Evolutionary conservation across 2,329 filamentous ascomycete genomes (phyloP).

Genomic region (Phialophora macrospora): DNA sequence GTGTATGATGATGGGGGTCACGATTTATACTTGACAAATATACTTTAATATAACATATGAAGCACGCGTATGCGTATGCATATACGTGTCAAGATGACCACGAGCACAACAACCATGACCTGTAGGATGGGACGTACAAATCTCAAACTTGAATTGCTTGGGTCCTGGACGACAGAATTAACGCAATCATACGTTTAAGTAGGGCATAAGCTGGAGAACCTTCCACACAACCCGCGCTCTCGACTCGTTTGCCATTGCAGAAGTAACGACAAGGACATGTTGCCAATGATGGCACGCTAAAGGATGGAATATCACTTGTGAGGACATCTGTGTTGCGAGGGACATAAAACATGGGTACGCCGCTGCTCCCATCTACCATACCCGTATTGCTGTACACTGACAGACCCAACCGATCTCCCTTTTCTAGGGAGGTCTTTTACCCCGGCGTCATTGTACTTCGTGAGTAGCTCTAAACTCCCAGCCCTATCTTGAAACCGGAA

Average conservation of each 20-base stretch:
- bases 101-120: background rate
- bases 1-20: background rate
- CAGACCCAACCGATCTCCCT: constrained; percentile 3
- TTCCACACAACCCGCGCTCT: background rate
- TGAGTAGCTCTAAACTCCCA: constrained; percentile 18
- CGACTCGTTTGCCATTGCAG: background rate
- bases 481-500: constrained; percentile 13
- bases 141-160: background rate
- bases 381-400: constrained; percentile 18
- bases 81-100: background rate
- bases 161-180: no score
- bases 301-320: background rate
- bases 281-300: background rate
- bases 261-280: background rate
- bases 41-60: background rate
- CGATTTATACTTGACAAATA: background rate
- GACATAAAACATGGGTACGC: constrained; percentile 16
- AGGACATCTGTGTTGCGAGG: background rate
- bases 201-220: background rate
- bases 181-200: no score
- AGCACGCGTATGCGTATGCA: background rate
- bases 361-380: constrained; percentile 14
- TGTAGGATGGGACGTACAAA: background rate
- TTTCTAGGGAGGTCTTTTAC: constrained; percentile 11
- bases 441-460: constrained; percentile 19